phyloP scores from a whole-genome alignment of 2,329 filamentous ascomycete species.

The Xylaria sp. region DNA sequence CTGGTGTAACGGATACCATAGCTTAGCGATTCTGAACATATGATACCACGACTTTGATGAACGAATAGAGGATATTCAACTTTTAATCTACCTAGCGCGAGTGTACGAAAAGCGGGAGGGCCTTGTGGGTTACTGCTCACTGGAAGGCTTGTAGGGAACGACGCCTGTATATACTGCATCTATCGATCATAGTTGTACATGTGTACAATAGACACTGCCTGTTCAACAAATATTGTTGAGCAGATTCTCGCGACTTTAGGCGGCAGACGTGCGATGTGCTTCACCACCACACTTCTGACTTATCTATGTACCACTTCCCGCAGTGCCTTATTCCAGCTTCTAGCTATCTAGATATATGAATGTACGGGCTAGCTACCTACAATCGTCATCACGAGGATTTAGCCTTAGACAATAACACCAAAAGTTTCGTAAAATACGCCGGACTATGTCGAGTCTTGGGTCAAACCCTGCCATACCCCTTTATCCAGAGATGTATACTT shows the following conservation, averaged over 20 bases:
- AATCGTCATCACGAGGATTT: not conserved
- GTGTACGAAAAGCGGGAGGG: not conserved
- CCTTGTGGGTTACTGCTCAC: not conserved
- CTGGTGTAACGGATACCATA: constrained; percentile 21
- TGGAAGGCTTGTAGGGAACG: not conserved
- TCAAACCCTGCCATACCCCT: not conserved
- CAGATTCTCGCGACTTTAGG: too few species aligned
- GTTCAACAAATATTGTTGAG: not conserved
- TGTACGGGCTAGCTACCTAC: not conserved
- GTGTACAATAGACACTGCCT: constrained; percentile 11
- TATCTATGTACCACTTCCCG: not conserved
- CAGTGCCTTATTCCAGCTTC: not conserved
- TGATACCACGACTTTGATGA: constrained; percentile 29
- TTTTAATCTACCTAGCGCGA: constrained; percentile 1
- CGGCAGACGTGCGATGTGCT: not conserved
- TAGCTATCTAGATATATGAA: not conserved
- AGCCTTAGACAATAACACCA: not conserved
- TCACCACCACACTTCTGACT: not conserved
- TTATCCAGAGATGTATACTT: not conserved
- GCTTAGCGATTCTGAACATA: constrained; percentile 32
- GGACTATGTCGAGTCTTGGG: not conserved
- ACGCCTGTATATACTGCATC: constrained; percentile 29
- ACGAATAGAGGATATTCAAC: constrained; percentile 19
- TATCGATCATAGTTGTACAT: constrained; percentile 18
- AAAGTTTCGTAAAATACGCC: not conserved